phyloP scores from a whole-genome alignment of 192 early-diverging fungal genomes.

The Linnemannia exigua region DNA sequence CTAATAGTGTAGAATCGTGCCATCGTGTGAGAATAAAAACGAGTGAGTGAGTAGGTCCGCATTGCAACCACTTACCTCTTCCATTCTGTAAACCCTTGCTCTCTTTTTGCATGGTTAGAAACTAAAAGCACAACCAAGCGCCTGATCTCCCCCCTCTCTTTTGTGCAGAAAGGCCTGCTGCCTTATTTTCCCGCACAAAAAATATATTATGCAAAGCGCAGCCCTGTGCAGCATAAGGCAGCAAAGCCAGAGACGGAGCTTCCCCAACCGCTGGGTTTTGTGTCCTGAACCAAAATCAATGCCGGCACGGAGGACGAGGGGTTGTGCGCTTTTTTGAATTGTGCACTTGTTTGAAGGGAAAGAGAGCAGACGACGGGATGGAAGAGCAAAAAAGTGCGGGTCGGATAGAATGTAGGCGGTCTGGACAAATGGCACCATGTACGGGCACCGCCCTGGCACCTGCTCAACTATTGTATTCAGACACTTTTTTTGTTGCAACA shows the following conservation, averaged over 20 bases:
- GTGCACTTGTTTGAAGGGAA: background rate
- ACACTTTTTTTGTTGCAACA: background rate
- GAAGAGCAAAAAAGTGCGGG: background rate
- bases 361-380: background rate
- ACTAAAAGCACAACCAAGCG: background rate
- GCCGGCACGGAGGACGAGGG: no score
- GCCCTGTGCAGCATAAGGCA: background rate
- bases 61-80: background rate
- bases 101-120: background rate
- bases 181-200: background rate
- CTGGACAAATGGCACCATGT: background rate
- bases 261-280: background rate
- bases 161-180: background rate
- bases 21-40: no score
- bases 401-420: background rate
- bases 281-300: background rate
- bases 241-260: background rate
- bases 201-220: background rate
- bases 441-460: background rate
- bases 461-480: background rate
- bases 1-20: background rate
- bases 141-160: background rate
- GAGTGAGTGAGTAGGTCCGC: no score
- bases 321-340: background rate
- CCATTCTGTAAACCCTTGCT: background rate